These are phyloP conservation scores for Penicillium sp. DNA, from an alignment of 2,329 filamentous ascomycete genomes.

Conservation along the genomic window DNA sequence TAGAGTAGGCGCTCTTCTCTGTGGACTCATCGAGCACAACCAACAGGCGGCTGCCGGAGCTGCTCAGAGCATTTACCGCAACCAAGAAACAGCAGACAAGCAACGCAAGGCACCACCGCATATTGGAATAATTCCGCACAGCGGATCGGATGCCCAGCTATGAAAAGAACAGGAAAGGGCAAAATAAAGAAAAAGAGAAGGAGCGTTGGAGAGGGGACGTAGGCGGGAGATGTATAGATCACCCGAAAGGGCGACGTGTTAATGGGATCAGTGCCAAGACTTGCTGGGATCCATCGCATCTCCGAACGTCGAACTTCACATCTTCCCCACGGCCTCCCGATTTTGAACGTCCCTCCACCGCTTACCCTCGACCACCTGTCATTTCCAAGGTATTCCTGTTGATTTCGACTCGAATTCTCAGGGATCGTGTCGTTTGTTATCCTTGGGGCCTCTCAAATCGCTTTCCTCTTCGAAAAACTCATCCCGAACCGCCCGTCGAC, in stretches of 20 bases:
- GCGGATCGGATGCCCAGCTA: slow-evolving; percentile 33
- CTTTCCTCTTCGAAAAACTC: slow-evolving; percentile 26
- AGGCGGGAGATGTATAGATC: slow-evolving; percentile 28
- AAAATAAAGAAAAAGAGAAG: slow-evolving; percentile 19
- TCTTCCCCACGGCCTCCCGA: slow-evolving; percentile 33
- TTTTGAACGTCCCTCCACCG: slow-evolving; percentile 24
- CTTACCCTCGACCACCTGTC: slow-evolving; percentile 13
- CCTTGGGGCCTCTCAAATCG: slow-evolving; percentile 7
- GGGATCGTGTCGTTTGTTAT: slow-evolving; percentile 6
- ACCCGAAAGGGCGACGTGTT: slow-evolving; percentile 49
- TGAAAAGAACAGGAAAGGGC: slow-evolving; percentile 21
- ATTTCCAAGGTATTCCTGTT: slow-evolving; percentile 12
- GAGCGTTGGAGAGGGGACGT: slow-evolving; percentile 24
- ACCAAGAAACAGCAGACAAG: slow-evolving; percentile 64
- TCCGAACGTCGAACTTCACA: slow-evolving; percentile 37
- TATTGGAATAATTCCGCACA: slow-evolving; percentile 52
- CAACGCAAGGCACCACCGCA: slow-evolving; percentile 76
- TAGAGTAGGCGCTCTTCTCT: slow-evolving; percentile 81
- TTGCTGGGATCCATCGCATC: slow-evolving; percentile 32
- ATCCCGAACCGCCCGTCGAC: slow-evolving; percentile 25
- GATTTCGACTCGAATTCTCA: slow-evolving; percentile 3
- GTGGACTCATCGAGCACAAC: slow-evolving; percentile 81
- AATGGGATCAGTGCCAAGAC: slow-evolving; percentile 47
- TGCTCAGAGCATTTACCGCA: slow-evolving; percentile 70
- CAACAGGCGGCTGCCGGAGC: slow-evolving; percentile 76